Base-by-base conservation (phyloP, 805 yeast species). In the Yarrowia alimentaria region DNA sequence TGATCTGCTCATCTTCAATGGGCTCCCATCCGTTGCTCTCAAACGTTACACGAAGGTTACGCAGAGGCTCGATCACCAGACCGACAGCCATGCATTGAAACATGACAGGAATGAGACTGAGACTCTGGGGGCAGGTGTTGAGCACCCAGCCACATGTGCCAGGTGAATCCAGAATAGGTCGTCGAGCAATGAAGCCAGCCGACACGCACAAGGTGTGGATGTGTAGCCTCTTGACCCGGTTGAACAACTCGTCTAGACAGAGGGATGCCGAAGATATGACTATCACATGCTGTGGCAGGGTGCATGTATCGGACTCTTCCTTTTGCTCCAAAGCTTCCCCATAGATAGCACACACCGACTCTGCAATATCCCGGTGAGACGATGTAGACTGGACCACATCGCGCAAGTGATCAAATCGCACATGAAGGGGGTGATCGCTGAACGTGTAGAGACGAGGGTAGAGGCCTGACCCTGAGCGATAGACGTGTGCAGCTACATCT, bases 11-110 rank as follows among this genome's bases (percentile, higher is more conserved):
- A 11, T 40, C 47, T 4, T 40, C 47, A 2, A 40, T 26, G 9
- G 47, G 33, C 14, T 26, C 33, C 47, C 47, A 40, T 4, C 47
- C 47, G 17, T 40, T 40, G 32, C 47, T 40, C 11, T 40, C 33
- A 14, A 40, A 40, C 14, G 33, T 13, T 3, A 40, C 19, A 13
- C 33, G 18, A 11, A 40, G 33, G 33, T 40, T 40, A 3, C 47
- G 22, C 19, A 40, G 33, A 1, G 47, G 47, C 12, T 40, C 47
- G 19, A 40, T 40, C 10, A 40, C 47, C 25, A 40, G 25, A 2
- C 47, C 47, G 16, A 40, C 25, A 7, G 25, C 33, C 4, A 40
- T 17, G 13, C 47, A 40, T 29, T 40, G 32, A 6, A 40, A 18
- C 2, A 40, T 13, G 2, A 13, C 18, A 3, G 47, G 47, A 16